Percentiles rank a stretch among this genome's conserved stretches.
Evolutionary conservation across 2,329 filamentous ascomycete genomes (phyloP).

Genomic region (Sporothrix phasma): DNA sequence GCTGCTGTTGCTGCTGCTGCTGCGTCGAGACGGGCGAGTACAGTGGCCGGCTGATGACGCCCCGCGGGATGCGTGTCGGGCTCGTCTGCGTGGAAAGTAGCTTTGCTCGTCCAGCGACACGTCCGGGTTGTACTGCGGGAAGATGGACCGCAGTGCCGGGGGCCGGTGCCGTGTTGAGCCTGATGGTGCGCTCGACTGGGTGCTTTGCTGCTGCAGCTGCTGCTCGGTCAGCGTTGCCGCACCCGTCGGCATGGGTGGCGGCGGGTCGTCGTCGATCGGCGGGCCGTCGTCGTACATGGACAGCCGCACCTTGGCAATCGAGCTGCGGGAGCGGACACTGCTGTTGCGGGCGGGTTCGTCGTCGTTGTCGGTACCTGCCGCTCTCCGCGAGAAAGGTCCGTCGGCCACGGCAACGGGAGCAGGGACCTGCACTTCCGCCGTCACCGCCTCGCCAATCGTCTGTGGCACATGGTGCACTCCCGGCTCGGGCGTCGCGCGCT

Average conservation of each 20-base stretch:
- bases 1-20: constrained; percentile 14
- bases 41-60: constrained; percentile 55
- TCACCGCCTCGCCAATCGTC: constrained; percentile 16
- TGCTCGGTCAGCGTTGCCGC: constrained; percentile 10
- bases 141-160: constrained; percentile 57
- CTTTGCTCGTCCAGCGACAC: constrained; percentile 56
- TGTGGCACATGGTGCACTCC: not conserved
- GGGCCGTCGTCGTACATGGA: constrained; percentile 21
- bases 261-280: constrained; percentile 15
- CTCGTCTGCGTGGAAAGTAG: constrained; percentile 57
- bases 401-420: constrained; percentile 32
- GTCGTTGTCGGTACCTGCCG: not conserved
- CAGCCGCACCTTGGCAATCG: constrained; percentile 46
- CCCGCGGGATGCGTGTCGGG: constrained; percentile 52
- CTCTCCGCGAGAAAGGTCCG: not conserved
- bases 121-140: constrained; percentile 62
- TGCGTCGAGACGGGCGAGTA: constrained; percentile 38
- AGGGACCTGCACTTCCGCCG: constrained; percentile 26
- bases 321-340: constrained; percentile 43
- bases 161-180: constrained; percentile 18
- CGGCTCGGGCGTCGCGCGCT: not conserved
- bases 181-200: too few relatives aligned
- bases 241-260: constrained; percentile 14
- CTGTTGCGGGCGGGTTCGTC: constrained; percentile 39
- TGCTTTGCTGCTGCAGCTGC: constrained; percentile 6